These are phyloP conservation scores for Trichoderma breve DNA, from an alignment of 2,329 filamentous ascomycete species.

Conservation along the genomic window DNA sequence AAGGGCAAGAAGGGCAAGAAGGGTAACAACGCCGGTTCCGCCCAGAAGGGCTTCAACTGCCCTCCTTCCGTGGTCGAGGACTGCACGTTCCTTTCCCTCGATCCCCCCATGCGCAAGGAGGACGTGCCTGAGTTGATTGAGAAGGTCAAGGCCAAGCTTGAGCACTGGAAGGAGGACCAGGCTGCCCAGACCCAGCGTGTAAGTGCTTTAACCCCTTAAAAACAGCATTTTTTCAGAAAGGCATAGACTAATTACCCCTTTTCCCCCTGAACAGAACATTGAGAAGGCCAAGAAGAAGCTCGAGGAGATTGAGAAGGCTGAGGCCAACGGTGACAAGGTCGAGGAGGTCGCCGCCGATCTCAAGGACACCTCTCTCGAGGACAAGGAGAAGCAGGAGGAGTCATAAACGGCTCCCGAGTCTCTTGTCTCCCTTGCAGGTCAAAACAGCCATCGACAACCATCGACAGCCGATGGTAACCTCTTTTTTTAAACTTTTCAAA, in stretches of 20 bases:
- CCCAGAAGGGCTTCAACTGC: slow-evolving; percentile 68
- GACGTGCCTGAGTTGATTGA: slow-evolving; percentile 79
- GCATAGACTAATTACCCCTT: background rate
- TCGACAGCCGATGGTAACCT: background rate
- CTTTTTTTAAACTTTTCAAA: background rate
- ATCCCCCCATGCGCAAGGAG: slow-evolving; percentile 80
- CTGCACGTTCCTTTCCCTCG: slow-evolving; percentile 77
- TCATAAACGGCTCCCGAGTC: slow-evolving; percentile 34
- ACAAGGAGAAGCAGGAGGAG: slow-evolving; percentile 52
- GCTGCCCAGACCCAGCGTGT: slow-evolving; percentile 86
- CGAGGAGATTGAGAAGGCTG: slow-evolving; percentile 70
- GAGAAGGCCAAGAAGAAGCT: slow-evolving; percentile 96
- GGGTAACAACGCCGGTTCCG: slow-evolving; percentile 42
- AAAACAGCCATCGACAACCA: background rate
- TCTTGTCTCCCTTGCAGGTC: background rate
- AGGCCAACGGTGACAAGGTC: slow-evolving; percentile 44
- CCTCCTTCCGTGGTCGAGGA: slow-evolving; percentile 91
- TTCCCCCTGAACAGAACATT: slow-evolving; percentile 67
- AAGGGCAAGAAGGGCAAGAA: slow-evolving; percentile 85
- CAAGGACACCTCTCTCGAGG: slow-evolving; percentile 52
- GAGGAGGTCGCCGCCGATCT: slow-evolving; percentile 53
- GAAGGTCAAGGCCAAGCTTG: slow-evolving; percentile 90
- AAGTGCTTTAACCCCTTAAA: slow-evolving; percentile 37
- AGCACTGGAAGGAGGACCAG: slow-evolving; percentile 89
- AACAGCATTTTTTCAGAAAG: background rate